Percentiles rank a stretch among this genome's conserved stretches.
Conservation (phyloP, 2,329 filamentous ascomycete species). For the Alternaria arbusti region DNA sequence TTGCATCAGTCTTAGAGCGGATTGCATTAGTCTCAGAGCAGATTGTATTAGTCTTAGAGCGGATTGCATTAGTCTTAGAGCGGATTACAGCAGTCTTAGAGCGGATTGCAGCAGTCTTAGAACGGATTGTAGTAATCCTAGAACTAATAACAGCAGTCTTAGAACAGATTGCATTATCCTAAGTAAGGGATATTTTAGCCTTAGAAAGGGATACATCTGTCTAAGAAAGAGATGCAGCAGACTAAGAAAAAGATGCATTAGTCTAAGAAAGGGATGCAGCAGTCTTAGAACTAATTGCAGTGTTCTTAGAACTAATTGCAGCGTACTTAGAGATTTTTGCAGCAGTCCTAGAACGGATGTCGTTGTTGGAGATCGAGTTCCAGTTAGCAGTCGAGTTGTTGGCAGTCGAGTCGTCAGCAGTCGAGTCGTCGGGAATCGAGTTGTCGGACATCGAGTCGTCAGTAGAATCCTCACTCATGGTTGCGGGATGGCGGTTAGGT, state of each 20-base stretch:
- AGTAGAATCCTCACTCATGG: not conserved
- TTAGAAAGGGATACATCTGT: not conserved
- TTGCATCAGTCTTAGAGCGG: too few relatives aligned
- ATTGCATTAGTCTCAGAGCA: not conserved
- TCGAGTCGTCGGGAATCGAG: not conserved
- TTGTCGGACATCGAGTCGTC: not conserved
- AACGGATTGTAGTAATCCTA: not conserved
- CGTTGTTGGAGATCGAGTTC: not conserved
- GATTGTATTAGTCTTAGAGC: not conserved
- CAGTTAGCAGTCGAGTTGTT: not conserved
- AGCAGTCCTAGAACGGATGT: not conserved
- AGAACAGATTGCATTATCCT: not conserved
- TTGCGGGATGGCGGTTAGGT: not conserved
- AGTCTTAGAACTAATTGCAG: not conserved
- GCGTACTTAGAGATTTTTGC: too few relatives aligned
- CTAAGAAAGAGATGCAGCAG: not conserved
- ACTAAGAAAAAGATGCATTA: not conserved
- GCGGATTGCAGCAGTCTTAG: not conserved
- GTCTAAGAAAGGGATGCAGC: not conserved
- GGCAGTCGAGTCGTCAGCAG: not conserved
- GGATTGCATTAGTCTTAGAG: not conserved
- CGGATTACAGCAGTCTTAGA: not conserved
- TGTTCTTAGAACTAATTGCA: not conserved
- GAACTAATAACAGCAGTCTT: not conserved
- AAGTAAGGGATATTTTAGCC: not conserved